Evolutionary conservation across 176 grass and related monocot genomes (phyloP).

Genomic region (maize (Zea mays)): Zm-B73-REFERENCE-NAM-5.0 NC_050099.1:172004001-172004500

Average conservation of each 20-base stretch:
- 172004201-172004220: conserved; percentile 24
- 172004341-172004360: conserved; percentile 17
- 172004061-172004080: not conserved
- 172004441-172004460: conserved; percentile 1
- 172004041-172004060: not conserved
- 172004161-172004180: not conserved
- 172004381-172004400: conserved; percentile 37
- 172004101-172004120: no score
- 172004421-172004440: conserved; percentile 34
- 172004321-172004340: conserved; percentile 40
- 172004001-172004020: not conserved
- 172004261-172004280: conserved; percentile 17
- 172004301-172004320: conserved; percentile 45
- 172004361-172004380: conserved; percentile 16
- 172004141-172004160: no score
- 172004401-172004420: not conserved
- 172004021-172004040: not conserved
- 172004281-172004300: conserved; percentile 46
- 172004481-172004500: no score
- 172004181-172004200: not conserved
- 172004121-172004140: no score
- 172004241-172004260: conserved; percentile 16
- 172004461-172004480: no score
- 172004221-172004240: conserved; percentile 1
- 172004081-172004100: not conserved